A percentile compares a stretch with the other conserved stretches of the same genome.
Conservation (phyloP, 129 eudicot genomes). For the Cynara cardunculus region DNA sequence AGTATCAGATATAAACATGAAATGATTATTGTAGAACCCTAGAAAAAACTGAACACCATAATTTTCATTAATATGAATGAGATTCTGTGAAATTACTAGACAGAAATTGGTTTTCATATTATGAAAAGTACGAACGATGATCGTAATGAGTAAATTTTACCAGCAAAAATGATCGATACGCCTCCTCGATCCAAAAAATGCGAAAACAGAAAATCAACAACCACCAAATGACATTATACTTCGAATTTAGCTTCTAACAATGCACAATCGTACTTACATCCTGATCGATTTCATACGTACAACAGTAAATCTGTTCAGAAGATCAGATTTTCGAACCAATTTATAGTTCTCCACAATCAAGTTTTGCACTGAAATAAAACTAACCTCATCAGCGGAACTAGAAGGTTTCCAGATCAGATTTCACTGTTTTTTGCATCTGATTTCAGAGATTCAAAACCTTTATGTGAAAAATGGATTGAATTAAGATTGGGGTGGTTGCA, state of each 20-base stretch:
- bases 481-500: neutral
- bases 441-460: neutral
- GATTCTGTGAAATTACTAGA: neutral
- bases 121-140: neutral
- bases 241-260: neutral
- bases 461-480: neutral
- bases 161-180: neutral
- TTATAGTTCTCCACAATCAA: neutral
- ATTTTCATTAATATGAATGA: neutral
- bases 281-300: neutral
- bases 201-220: neutral
- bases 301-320: neutral
- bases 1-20: neutral
- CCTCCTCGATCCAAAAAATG: neutral
- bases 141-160: neutral
- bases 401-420: neutral
- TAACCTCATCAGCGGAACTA: neutral
- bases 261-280: neutral
- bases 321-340: neutral
- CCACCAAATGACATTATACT: neutral
- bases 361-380: neutral
- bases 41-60: neutral
- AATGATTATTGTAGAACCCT: neutral
- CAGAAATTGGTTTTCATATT: neutral
- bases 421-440: neutral